Conservation (phyloP, 2,329 filamentous ascomycete genomes). For the Venturiaceae sp. region DNA sequence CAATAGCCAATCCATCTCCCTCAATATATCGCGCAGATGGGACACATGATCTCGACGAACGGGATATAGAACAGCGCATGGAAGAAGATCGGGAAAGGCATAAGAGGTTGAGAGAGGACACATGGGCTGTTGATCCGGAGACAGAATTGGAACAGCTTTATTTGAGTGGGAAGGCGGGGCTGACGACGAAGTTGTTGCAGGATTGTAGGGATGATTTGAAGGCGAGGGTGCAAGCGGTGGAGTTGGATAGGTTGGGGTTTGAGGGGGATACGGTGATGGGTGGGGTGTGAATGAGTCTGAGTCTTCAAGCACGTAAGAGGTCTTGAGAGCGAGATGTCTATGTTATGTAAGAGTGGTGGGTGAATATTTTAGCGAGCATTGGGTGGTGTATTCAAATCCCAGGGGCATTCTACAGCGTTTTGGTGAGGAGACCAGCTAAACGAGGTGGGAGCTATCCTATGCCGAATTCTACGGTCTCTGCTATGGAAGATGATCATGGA, state of each 20-base stretch:
- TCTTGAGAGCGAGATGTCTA: too few relatives aligned
- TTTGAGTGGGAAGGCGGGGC: conserved; percentile 74
- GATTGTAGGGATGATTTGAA: conserved; percentile 70
- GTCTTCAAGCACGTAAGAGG: too few relatives aligned
- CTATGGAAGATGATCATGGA: too few relatives aligned
- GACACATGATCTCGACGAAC: neutral
- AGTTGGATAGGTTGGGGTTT: conserved; percentile 19
- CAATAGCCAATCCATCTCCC: neutral
- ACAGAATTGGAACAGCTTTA: conserved; percentile 56
- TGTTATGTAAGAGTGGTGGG: too few relatives aligned
- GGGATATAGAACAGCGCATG: conserved; percentile 85
- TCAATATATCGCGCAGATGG: neutral
- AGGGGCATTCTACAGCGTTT: too few relatives aligned
- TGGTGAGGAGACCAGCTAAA: too few relatives aligned
- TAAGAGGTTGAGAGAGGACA: conserved; percentile 81
- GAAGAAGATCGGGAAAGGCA: conserved; percentile 95
- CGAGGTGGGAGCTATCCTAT: too few relatives aligned
- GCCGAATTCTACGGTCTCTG: too few relatives aligned
- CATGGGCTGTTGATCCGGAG: conserved; percentile 73
- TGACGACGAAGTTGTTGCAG: conserved; percentile 57
- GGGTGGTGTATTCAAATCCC: too few relatives aligned
- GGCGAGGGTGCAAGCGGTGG: conserved; percentile 40
- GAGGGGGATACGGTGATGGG: neutral
- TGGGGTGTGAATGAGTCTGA: too few relatives aligned
- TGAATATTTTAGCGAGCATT: too few relatives aligned